Conservation (phyloP, 169 alveolate species). For the Cardiosporidium cionae region DNA sequence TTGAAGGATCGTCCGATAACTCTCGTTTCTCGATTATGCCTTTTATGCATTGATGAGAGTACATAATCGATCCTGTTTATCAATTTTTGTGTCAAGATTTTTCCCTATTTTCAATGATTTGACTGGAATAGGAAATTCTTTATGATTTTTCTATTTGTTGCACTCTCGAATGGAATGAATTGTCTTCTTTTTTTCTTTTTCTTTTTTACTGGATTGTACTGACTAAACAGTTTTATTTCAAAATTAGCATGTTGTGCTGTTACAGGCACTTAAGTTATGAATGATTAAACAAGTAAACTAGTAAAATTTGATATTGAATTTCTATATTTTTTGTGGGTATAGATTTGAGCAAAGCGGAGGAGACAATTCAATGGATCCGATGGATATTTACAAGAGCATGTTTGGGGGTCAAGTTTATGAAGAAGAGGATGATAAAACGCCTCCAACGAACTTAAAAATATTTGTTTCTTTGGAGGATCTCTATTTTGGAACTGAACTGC, state of each 20-base stretch:
- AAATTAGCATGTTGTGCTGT: not conserved
- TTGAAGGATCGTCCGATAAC: too few species aligned
- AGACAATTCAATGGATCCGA: not conserved
- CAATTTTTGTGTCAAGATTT: too few species aligned
- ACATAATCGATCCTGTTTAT: too few species aligned
- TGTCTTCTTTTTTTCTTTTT: not conserved
- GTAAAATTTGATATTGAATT: not conserved
- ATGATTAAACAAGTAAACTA: too few species aligned
- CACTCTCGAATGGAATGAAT: too few species aligned
- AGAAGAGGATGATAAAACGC: conserved; percentile 21
- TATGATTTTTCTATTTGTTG: too few species aligned
- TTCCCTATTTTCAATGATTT: too few species aligned
- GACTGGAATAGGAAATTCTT: too few species aligned
- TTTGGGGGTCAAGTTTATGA: conserved; percentile 15
- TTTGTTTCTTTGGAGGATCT: conserved; percentile 43
- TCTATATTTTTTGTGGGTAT: too few species aligned
- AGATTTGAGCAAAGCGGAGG: conserved; percentile 15
- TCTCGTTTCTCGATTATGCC: too few species aligned
- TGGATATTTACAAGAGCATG: not conserved
- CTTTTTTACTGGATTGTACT: not conserved
- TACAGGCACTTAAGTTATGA: not conserved
- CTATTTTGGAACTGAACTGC: conserved; percentile 30
- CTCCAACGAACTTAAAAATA: conserved; percentile 31
- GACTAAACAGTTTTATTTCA: not conserved
- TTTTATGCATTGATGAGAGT: too few species aligned